Conservation (phyloP, 2,329 filamentous ascomycete genomes). For the Pseudocercospora fuligena region DNA sequence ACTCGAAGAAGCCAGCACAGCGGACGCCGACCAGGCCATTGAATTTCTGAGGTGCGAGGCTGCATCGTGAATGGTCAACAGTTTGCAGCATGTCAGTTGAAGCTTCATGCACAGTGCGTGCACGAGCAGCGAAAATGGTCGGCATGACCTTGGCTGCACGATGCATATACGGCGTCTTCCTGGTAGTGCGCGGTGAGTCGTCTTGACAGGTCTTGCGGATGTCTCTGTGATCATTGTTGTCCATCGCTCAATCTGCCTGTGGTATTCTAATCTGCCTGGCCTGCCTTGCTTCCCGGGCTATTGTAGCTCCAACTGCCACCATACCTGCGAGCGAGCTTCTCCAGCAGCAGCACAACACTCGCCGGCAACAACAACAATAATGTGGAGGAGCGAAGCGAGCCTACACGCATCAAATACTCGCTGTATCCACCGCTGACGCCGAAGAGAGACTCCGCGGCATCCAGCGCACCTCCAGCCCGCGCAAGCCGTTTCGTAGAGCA, state of each 20-base stretch:
- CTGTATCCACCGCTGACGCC: conserved; percentile 13
- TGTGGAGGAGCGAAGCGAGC: not conserved
- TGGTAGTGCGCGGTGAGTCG: not conserved
- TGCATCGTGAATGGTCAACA: not conserved
- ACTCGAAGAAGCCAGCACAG: too few relatives aligned
- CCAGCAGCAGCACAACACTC: conserved; percentile 1
- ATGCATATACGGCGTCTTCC: not conserved
- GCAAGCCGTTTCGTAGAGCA: conserved; percentile 15
- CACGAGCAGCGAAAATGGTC: not conserved
- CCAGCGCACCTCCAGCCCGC: conserved; percentile 9
- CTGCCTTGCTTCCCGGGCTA: not conserved
- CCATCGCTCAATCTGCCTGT: not conserved
- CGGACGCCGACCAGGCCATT: too few relatives aligned
- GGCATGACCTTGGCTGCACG: not conserved
- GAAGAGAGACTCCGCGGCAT: conserved; percentile 1
- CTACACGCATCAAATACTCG: conserved; percentile 13
- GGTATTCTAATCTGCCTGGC: not conserved
- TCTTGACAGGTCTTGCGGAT: not conserved
- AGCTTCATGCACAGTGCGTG: too few relatives aligned
- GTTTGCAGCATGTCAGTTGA: not conserved
- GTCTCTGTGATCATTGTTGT: not conserved
- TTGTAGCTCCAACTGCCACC: not conserved
- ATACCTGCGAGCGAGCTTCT: not conserved
- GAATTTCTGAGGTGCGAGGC: not conserved
- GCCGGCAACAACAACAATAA: not conserved